Base-by-base conservation (phyloP, 2,329 filamentous ascomycete species). In the Colletotrichum cuscutae region DNA sequence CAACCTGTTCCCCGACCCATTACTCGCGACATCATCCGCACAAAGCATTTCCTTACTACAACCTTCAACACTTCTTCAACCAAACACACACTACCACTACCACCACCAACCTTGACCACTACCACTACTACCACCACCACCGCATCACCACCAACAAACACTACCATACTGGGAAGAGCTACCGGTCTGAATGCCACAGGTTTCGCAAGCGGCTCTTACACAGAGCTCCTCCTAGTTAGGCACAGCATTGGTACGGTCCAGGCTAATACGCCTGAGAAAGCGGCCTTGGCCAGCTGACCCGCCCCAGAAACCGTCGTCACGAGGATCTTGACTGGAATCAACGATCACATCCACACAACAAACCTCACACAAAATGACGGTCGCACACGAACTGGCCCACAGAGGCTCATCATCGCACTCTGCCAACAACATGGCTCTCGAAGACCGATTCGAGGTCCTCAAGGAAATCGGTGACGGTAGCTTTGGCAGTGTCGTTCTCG, bases 401-500 rank as follows among this genome's bases (percentile, higher is more conserved):
- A 90, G 93, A 81, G 90, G 90, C 82, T 89, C 90, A 77, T 86
- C 89, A 68, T 86, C 86, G 81, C 79, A 88, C 84, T 81, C 84
- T 82, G 83, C 87, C 73, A 82, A 82, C 65, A 84, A 81, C 53
- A 79, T 92, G 84, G 89, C 91, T 66, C 90, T 99, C 66, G 95
- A 98, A 82, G 97, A 99, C 81, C 92, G 95, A 77, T 99, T 98
- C 81, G 96, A 99, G 84, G 92, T 99, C 68, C 86, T 99, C 81
- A 99, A 98, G 85, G 97, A 99, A 80, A 97, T 99, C 81, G 97
- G 97, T 62, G 97, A 99, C 90, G 97, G 97, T 77, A 98, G 97
- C 86, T 99, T 99, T 82, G 97, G 97, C 72, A 98, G 95, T 81
- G 97, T 99, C 76, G 93, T 94, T 72, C 89, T 99, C 75, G 97